Conservation (phyloP, 208 protist species). For the Wallacemonas sp. region DNA sequence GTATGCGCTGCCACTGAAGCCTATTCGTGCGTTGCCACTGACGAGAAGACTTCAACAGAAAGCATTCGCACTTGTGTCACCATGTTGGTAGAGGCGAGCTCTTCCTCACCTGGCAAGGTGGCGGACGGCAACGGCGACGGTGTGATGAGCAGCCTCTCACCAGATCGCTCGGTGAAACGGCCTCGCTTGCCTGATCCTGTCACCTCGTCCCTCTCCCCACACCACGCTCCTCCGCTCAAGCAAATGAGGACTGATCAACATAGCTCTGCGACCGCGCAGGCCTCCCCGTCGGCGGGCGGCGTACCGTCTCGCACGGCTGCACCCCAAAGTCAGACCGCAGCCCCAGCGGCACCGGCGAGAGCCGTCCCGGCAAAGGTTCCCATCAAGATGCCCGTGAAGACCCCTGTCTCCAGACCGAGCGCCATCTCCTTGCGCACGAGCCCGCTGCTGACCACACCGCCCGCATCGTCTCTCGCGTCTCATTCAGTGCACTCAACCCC, state of each 20-base stretch:
- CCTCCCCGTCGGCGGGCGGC: too few species aligned
- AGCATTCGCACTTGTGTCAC: too few species aligned
- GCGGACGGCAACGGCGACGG: too few species aligned
- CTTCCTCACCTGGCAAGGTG: too few species aligned
- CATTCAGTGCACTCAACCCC: background rate
- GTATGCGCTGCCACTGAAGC: too few species aligned
- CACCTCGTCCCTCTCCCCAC: slow-evolving; percentile 18
- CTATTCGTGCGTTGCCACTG: too few species aligned
- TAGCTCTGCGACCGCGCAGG: too few species aligned
- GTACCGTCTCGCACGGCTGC: too few species aligned
- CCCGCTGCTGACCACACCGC: background rate
- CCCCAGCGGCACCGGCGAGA: slow-evolving; percentile 17
- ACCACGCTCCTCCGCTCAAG: background rate
- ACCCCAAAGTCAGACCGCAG: background rate
- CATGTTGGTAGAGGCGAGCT: too few species aligned
- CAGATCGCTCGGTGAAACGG: slow-evolving; percentile 30
- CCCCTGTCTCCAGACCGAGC: slow-evolving; percentile 30
- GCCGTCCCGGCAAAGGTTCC: slow-evolving; percentile 26
- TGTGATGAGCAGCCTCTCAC: too few species aligned
- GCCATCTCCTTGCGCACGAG: background rate
- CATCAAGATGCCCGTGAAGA: slow-evolving; percentile 31
- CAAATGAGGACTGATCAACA: background rate
- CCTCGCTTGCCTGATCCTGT: slow-evolving; percentile 26
- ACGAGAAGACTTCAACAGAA: too few species aligned
- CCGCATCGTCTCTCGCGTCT: background rate